Evolutionary conservation across 495 filamentous ascomycete genomes (phyloP).

Genomic region (Hyaloscypha bicolor): DNA sequence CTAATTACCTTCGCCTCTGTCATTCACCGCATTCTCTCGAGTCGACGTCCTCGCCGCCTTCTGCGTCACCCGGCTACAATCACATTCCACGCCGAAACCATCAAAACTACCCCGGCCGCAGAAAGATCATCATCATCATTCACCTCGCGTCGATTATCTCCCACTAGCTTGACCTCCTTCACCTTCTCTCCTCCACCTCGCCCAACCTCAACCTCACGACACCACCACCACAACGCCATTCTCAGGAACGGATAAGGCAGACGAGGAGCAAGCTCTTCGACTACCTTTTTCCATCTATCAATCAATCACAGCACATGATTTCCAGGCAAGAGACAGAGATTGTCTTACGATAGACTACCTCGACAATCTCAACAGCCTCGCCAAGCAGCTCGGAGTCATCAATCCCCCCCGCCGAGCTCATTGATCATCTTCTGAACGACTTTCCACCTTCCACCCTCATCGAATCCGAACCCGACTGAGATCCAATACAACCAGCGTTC

Average conservation of each 20-base stretch:
- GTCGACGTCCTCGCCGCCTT: slow-evolving; percentile 1
- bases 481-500: background rate
- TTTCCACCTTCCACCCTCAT: background rate
- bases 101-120: background rate
- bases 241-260: slow-evolving; percentile 39
- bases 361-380: slow-evolving; percentile 9
- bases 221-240: slow-evolving; percentile 25
- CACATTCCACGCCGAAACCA: slow-evolving; percentile 7
- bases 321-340: slow-evolving; percentile 35
- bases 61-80: slow-evolving; percentile 25
- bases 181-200: background rate
- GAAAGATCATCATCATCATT: slow-evolving; percentile 3
- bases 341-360: slow-evolving; percentile 26
- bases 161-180: background rate
- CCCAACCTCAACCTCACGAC: background rate
- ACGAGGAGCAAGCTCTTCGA: slow-evolving; percentile 51
- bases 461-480: background rate
- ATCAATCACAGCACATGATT: slow-evolving; percentile 43
- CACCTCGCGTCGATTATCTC: background rate
- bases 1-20: slow-evolving; percentile 17
- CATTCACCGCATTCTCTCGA: slow-evolving; percentile 23
- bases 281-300: slow-evolving; percentile 43
- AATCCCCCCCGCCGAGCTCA: slow-evolving; percentile 36
- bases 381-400: slow-evolving; percentile 29
- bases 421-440: slow-evolving; percentile 26